Evolutionary conservation across 164 flowering plant species (phyloP), one percentile per base, ranked within the genome.

Genomic region (Magnolia changhungtana): DNA sequence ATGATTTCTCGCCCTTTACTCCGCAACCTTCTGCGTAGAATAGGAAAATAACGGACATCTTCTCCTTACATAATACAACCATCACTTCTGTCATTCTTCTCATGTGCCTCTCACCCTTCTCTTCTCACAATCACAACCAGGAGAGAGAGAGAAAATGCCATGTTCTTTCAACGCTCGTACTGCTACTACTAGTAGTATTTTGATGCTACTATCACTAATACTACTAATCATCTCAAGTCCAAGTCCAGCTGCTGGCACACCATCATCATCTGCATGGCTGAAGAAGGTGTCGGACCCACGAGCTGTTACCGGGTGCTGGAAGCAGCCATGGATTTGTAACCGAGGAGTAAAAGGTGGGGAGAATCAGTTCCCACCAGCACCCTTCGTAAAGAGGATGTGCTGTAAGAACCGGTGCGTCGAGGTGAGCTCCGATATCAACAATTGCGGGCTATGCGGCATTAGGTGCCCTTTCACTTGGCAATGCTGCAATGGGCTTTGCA

Each of bases 401-500:
- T 92, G 98, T 72, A 68, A 77, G 68, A 84, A 89, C 80, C 84
- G 85, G 1, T 94, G 98, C 52, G 83, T 88, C 0, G 88, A 92
- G 24, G 88, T 90, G 23, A 72, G 52, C 0, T 83, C 88, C 0
- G 92, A 94, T 51, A 63, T 76, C 10, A 80, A 85, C 63, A 85
- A 92, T 50, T 92, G 97, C 61, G 97, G 97, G 1, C 66, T 85
- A 16, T 92, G 98, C 71, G 86, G 88, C 3, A 75, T 83, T 1
- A 76, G 88, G 70, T 94, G 98, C 76, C 92, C 84, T 0, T 91
- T 87, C 75, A 75, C 86, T 5, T 84, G 90, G 90, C 87, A 87
- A 71, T 94, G 98, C 66, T 94, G 98, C 63, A 59, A 73, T 4
- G 94, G 96, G 1, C 8, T 83, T 5, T 94, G 98, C 80, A 71